These are phyloP conservation scores for Penicillium robsamsonii DNA, from an alignment of 495 filamentous ascomycete species.

Conservation along the genomic window DNA sequence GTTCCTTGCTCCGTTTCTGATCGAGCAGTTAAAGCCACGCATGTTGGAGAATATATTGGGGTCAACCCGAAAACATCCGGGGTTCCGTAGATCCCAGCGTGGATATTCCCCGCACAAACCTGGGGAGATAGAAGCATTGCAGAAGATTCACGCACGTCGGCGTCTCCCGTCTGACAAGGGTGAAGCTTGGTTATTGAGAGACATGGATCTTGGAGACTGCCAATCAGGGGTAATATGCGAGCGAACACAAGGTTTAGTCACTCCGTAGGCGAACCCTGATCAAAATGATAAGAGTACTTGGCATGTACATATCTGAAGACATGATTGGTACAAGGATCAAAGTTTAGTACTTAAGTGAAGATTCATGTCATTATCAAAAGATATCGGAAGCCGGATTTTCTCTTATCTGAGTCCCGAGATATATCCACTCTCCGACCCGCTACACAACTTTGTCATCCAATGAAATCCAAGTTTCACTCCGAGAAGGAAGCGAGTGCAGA, in stretches of 20 bases:
- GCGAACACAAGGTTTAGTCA: neutral
- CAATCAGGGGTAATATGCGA: neutral
- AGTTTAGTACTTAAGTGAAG: neutral
- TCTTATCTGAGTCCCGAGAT: neutral
- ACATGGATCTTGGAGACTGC: neutral
- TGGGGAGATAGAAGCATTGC: no score
- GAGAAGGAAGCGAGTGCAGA: slow-evolving; percentile 18
- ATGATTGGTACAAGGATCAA: neutral
- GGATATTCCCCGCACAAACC: neutral
- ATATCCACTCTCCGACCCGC: slow-evolving; percentile 6
- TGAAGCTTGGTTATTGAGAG: neutral
- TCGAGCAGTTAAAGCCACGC: neutral
- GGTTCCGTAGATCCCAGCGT: neutral
- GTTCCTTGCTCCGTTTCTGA: neutral
- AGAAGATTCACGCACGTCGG: slow-evolving; percentile 4
- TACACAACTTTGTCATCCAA: slow-evolving; percentile 17
- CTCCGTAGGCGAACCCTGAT: neutral
- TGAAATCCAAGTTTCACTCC: neutral
- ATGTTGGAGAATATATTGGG: neutral
- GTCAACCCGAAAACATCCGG: neutral
- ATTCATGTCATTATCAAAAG: neutral
- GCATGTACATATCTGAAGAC: neutral
- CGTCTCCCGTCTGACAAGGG: slow-evolving; percentile 1
- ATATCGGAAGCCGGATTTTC: neutral
- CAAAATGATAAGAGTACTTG: neutral